Percentiles rank a stretch among this genome's conserved stretches.
Evolutionary conservation across 2,329 filamentous ascomycete genomes (phyloP).

Genomic region (Fusarium pseudonygamai): DNA sequence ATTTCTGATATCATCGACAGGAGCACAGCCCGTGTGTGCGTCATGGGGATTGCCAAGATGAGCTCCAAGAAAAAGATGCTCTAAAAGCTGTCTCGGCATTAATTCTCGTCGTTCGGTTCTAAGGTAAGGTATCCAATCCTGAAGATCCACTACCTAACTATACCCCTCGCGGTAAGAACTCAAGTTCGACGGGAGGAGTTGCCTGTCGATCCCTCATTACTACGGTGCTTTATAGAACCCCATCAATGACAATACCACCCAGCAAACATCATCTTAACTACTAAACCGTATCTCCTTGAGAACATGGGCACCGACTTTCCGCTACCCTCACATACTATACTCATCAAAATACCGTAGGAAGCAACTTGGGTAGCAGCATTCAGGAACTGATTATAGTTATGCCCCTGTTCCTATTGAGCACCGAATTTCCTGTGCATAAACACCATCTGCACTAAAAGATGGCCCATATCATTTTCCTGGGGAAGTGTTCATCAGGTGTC

Average conservation of each 20-base stretch:
- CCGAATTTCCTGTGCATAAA: not conserved
- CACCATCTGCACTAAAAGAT: not conserved
- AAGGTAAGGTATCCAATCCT: not conserved
- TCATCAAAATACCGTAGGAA: not conserved
- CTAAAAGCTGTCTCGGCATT: conserved; percentile 1
- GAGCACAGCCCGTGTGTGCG: conserved; percentile 3
- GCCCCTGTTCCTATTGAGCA: not conserved
- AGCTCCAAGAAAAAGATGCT: conserved; percentile 10
- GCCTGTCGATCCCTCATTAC: not conserved
- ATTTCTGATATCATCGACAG: not conserved
- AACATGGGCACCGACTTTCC: not conserved
- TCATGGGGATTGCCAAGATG: conserved; percentile 12
- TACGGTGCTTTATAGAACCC: not conserved
- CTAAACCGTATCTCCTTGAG: not conserved
- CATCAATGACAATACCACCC: not conserved
- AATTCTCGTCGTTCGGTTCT: not conserved
- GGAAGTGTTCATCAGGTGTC: not conserved
- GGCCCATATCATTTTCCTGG: not conserved
- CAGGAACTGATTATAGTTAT: not conserved
- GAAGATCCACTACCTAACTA: conserved; percentile 10
- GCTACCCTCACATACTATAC: not conserved
- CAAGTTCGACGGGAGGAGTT: not conserved
- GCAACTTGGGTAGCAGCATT: not conserved
- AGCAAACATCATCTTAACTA: not conserved
- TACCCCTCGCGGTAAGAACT: not conserved